Evolutionary conservation across 495 filamentous ascomycete genomes (phyloP), one percentile per base, ranked within the genome.

Genomic region (Lophiostoma macrostomum): DNA sequence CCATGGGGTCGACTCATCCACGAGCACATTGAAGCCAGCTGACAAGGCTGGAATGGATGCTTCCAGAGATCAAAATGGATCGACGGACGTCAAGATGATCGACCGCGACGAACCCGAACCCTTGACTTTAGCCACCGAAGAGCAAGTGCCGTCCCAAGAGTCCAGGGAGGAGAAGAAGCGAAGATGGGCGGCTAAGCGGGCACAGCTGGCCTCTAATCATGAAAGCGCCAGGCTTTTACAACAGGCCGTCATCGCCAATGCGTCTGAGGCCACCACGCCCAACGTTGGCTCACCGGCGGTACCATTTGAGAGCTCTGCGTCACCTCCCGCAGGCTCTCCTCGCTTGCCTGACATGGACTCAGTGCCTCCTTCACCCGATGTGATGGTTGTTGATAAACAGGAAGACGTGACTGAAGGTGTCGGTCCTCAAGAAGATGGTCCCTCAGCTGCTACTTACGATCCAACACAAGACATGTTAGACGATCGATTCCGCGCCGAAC

Each of bases 381-480:
- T 74, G 4, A 78, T 86, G 44, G 70, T 72, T 22, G 65, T 84
- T 29, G 66, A 71, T 25, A 74, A 80, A 46, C 79, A 84, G 58
- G 70, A 84, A 57, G 87, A 89, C 46, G 78, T 80, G 60, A 85
- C 87, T 48, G 50, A 46, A 32, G 50, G n/a, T 12, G 22, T 34
- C 71, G 52, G 70, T 64, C 54, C 53, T 72, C 70, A 52, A 30
- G 36, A 18, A 65, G 82, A 88, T 53, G 89, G 87, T 13, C 88
- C 87, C 34, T 96, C 91, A 30, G 93, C 93, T 42, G 93, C 93
- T 60, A 89, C 96, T 63, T 96, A 98, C 71, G 90, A 96, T 66
- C 94, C 93, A 0, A 95, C 87, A 3, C 71, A 81, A 61, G 93
- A 98, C 67, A 94, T 95, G 87, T 81, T 83, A 69, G 88, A 95